A percentile compares a stretch with the other conserved stretches of the same genome.
phyloP scores from a whole-genome alignment of 352 stramenopile species.

The Thalassiosira mediterranea region DNA sequence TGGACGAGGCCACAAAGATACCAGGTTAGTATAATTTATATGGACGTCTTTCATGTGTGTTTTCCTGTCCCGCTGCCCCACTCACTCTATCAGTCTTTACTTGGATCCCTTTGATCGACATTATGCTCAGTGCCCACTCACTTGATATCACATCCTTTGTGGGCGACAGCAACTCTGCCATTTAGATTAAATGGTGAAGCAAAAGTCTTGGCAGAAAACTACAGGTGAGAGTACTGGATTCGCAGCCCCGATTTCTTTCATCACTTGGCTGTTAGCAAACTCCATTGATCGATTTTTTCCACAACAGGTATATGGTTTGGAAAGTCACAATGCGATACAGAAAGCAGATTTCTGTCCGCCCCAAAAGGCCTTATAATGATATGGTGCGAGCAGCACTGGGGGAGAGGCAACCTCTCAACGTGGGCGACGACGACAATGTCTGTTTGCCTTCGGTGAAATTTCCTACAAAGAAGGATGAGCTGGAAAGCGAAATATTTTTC shows the following conservation, averaged over 20 bases:
- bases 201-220: slow-evolving; percentile 17
- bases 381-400: slow-evolving; percentile 6
- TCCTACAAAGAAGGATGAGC: slow-evolving; percentile 8
- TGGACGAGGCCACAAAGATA: slow-evolving; percentile 15
- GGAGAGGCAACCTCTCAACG: neutral
- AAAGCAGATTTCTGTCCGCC: neutral
- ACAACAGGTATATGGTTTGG: slow-evolving; percentile 11
- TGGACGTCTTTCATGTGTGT: neutral
- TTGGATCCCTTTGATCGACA: neutral
- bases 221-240: neutral
- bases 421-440: slow-evolving; percentile 5
- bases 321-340: slow-evolving; percentile 17
- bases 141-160: no score
- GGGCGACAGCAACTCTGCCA: no score
- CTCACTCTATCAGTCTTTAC: neutral
- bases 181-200: no score
- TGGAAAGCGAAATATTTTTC: slow-evolving; percentile 18
- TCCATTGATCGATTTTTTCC: neutral
- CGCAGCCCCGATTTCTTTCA: neutral
- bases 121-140: neutral
- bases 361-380: slow-evolving; percentile 4
- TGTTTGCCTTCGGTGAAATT: slow-evolving; percentile 18
- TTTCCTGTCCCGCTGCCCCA: neutral
- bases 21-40: slow-evolving; percentile 1
- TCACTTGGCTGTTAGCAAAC: neutral